These are phyloP conservation scores for Peronospora tabacina DNA, from an alignment of 352 stramenopile genomes.

Conservation along the genomic window DNA sequence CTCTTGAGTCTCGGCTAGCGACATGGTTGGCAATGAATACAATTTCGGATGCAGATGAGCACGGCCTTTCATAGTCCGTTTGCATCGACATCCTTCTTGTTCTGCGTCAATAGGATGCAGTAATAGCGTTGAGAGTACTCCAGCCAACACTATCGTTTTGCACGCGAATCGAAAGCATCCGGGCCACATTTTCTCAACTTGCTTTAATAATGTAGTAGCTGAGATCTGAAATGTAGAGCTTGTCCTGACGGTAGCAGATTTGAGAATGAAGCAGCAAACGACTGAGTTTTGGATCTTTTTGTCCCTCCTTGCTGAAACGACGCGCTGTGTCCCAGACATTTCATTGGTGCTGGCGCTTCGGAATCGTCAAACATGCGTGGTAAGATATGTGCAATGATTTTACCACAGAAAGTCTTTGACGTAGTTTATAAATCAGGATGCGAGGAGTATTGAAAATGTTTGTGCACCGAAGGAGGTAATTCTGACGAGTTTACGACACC, in stretches of 20 bases:
- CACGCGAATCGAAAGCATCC: not conserved
- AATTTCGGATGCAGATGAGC: slow-evolving; percentile 57
- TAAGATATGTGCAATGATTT: slow-evolving; percentile 14
- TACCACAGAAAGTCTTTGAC: too few relatives aligned
- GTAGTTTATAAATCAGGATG: too few relatives aligned
- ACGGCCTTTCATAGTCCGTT: slow-evolving; percentile 66
- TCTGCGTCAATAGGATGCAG: slow-evolving; percentile 4
- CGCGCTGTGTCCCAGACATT: slow-evolving; percentile 17
- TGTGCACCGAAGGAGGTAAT: not conserved
- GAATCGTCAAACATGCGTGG: slow-evolving; percentile 15
- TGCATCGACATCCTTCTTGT: slow-evolving; percentile 38
- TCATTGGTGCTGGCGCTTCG: slow-evolving; percentile 14
- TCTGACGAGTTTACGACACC: not conserved
- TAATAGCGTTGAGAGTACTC: slow-evolving; percentile 15
- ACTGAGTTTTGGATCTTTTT: not conserved
- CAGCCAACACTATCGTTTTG: slow-evolving; percentile 10
- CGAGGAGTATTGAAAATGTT: too few relatives aligned
- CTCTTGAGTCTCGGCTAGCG: slow-evolving; percentile 32
- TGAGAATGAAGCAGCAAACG: slow-evolving; percentile 9
- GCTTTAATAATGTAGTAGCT: not conserved
- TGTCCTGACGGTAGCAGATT: slow-evolving; percentile 14
- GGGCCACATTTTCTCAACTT: slow-evolving; percentile 1
- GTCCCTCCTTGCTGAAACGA: not conserved
- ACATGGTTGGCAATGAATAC: slow-evolving; percentile 32
- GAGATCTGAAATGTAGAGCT: not conserved